Evolutionary conservation across 2,329 filamentous ascomycete genomes (phyloP).

Genomic region (Aureobasidium pullulans): DNA sequence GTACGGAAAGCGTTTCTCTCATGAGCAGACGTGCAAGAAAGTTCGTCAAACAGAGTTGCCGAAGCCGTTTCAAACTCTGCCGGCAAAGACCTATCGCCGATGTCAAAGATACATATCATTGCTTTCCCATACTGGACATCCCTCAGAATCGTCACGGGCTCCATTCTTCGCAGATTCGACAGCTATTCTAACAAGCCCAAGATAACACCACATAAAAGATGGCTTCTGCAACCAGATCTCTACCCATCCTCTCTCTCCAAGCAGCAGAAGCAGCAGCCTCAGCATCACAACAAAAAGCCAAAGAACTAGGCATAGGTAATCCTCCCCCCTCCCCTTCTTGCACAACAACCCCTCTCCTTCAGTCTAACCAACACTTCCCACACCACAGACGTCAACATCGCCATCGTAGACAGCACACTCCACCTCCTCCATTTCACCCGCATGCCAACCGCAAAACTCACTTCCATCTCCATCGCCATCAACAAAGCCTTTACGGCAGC

Average conservation of each 20-base stretch:
- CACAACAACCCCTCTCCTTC: not conserved
- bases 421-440: conserved; percentile 42
- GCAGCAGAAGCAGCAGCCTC: conserved; percentile 28
- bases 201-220: too few species aligned
- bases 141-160: too few species aligned
- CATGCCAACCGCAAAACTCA: conserved; percentile 44
- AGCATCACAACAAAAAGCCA: conserved; percentile 28
- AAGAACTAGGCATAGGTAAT: conserved; percentile 30
- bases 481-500: conserved; percentile 55
- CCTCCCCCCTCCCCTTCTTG: not conserved
- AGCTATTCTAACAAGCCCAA: too few species aligned
- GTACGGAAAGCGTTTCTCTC: too few species aligned
- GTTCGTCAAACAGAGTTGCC: too few species aligned
- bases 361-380: not conserved
- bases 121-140: too few species aligned
- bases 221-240: conserved; percentile 7
- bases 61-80: too few species aligned
- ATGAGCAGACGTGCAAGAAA: too few species aligned
- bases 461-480: conserved; percentile 55
- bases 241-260: conserved; percentile 28
- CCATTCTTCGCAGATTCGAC: too few species aligned
- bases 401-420: conserved; percentile 38
- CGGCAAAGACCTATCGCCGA: too few species aligned
- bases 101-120: too few species aligned
- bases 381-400: conserved; percentile 41